These are phyloP conservation scores for Phlyctochytrium arcticum DNA, from an alignment of 192 early-diverging fungal genomes.

Conservation along the genomic window DNA sequence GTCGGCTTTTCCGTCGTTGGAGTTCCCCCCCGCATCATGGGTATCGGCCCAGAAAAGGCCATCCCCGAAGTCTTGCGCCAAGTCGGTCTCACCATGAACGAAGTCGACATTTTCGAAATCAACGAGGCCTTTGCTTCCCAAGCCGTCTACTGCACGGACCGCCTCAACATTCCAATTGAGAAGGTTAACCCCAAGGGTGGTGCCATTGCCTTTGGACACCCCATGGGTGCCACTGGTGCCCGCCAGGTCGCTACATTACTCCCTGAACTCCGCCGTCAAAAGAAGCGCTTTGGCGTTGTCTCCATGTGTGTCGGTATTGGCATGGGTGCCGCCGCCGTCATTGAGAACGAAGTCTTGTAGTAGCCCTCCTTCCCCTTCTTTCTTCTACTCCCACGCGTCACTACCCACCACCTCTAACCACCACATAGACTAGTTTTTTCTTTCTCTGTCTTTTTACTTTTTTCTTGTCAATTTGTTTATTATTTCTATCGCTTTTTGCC, in stretches of 20 bases:
- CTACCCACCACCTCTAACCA: too few species aligned
- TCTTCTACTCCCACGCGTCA: too few species aligned
- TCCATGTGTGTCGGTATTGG: slow-evolving; percentile 69
- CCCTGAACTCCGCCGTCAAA: slow-evolving; percentile 82
- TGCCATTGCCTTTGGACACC: slow-evolving; percentile 97
- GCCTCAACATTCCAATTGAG: slow-evolving; percentile 76
- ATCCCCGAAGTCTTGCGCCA: slow-evolving; percentile 85
- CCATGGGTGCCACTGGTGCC: slow-evolving; percentile 87
- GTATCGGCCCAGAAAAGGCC: slow-evolving; percentile 91
- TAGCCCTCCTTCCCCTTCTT: too few species aligned
- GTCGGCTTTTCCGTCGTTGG: slow-evolving; percentile 83
- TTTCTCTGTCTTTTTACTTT: too few species aligned
- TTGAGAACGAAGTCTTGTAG: slow-evolving; percentile 58
- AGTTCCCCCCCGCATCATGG: slow-evolving; percentile 93
- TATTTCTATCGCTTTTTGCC: too few species aligned
- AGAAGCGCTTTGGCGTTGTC: slow-evolving; percentile 71
- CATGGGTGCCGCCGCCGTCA: slow-evolving; percentile 87
- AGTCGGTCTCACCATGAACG: slow-evolving; percentile 67
- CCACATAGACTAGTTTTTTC: too few species aligned
- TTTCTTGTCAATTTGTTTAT: too few species aligned
- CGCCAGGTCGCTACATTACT: slow-evolving; percentile 95
- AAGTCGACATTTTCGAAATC: slow-evolving; percentile 87
- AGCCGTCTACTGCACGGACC: slow-evolving; percentile 86
- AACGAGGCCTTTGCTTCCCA: slow-evolving; percentile 99
- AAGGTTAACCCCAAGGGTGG: slow-evolving; percentile 99